Conservation (phyloP, 805 yeast genomes). For the Candida corydali region DNA sequence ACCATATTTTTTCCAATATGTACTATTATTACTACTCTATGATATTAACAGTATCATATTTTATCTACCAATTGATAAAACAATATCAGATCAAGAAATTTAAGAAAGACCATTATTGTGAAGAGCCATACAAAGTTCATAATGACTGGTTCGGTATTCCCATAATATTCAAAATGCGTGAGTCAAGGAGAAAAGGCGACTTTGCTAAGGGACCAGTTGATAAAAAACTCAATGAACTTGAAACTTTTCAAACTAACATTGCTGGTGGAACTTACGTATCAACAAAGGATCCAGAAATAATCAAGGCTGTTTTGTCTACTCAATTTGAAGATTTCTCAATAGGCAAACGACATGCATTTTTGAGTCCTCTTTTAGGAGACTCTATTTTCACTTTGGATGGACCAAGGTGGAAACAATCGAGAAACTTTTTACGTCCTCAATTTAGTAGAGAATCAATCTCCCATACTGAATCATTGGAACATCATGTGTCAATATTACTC, state of each 20-base stretch:
- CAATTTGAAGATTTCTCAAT: conserved; percentile 37
- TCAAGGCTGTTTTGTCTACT: conserved; percentile 37
- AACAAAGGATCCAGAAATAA: conserved; percentile 36
- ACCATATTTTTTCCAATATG: no score
- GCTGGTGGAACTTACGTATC: conserved; percentile 1
- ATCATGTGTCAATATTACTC: conserved; percentile 34
- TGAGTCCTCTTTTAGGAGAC: conserved; percentile 36
- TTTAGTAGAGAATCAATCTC: conserved; percentile 42
- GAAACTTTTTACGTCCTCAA: conserved; percentile 42
- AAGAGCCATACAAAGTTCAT: not conserved
- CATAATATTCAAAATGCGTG: not conserved
- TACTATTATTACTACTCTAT: conserved; percentile 1
- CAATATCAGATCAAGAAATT: not conserved
- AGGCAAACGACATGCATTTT: conserved; percentile 34
- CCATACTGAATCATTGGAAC: conserved; percentile 36
- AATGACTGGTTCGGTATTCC: conserved; percentile 2
- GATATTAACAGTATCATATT: not conserved
- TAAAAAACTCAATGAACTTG: not conserved
- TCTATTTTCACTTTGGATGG: conserved; percentile 42
- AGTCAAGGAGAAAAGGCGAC: not conserved
- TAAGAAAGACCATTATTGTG: not conserved
- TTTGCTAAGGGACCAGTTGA: not conserved
- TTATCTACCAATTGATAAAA: not conserved
- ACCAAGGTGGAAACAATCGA: conserved; percentile 39
- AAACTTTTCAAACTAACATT: not conserved